phyloP scores from a whole-genome alignment of 352 stramenopile genomes.

The Globisporangium emineosum region DNA sequence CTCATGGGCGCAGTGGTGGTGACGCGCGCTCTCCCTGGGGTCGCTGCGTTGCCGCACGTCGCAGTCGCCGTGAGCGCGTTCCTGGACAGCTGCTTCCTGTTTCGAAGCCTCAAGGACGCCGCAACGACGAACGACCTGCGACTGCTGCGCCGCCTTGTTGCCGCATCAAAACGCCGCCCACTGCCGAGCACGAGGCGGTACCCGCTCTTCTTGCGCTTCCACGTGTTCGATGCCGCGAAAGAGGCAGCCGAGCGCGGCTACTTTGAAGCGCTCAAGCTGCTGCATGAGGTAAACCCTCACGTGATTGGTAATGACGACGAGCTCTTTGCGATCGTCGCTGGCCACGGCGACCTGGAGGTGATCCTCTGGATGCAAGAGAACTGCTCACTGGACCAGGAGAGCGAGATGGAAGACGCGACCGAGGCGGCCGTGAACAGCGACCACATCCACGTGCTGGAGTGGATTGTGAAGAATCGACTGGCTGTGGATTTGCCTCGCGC shows the following conservation, averaged over 20 bases:
- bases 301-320: background rate
- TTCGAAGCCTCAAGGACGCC: background rate
- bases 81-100: background rate
- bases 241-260: background rate
- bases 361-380: background rate
- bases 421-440: background rate
- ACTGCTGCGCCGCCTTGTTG: background rate
- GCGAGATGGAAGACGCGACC: background rate
- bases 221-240: background rate
- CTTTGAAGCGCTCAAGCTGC: background rate
- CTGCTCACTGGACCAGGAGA: background rate
- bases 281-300: background rate
- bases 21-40: background rate
- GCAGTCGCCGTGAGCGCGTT: background rate
- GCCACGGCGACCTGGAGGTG: background rate
- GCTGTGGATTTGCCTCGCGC: background rate
- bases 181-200: background rate
- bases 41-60: background rate
- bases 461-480: background rate
- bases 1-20: background rate
- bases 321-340: background rate
- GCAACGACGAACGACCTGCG: background rate
- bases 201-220: background rate
- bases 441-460: background rate
- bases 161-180: background rate